Evolutionary conservation across 805 yeast species (phyloP), one percentile per base, ranked within the genome.

Genomic region (Yamadazyma sp.): DNA sequence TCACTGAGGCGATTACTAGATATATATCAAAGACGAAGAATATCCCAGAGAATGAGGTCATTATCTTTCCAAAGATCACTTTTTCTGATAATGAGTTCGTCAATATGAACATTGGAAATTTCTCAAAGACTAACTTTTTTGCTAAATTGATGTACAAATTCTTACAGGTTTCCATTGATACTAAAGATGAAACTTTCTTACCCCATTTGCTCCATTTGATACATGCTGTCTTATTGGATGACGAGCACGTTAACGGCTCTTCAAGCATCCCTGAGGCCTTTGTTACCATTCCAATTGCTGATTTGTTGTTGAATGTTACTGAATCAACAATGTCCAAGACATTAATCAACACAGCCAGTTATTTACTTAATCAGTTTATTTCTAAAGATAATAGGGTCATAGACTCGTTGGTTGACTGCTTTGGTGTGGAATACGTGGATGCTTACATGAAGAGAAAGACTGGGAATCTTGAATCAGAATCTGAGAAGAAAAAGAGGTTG

Each of bases 181-280:
- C 63, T 1, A 65, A 68, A 1, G 73, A 76, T 35, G 82, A 80
- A 35, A 61, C 75, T 0, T 80, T 65, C 47, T 55, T 82, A 23
- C 74, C 78, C 12, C 78, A 76, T 27, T 49, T 80, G n/a, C 63
- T 85, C 24, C 93, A 84, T 52, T 63, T 85, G 32, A 44, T 82
- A 2, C 87, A 84, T 59, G 89, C 85, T 5, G 63, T 80, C 6
- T 49, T 83, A 13, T 48, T 62, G 19, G 82, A 79, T 49, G 70
- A 70, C 35, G 78, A 72, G 40, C 30, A 45, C 18, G 43, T 62
- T 3, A 55, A 65, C 43, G 81, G 78, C 1, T 38, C 51, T 7
- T 36, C 50, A 1, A 60, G 70, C 27, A 44, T 71, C 16, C 64
- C 70, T 21, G 70, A 69, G n/a, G 48, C 59, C 2, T 78, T 73